Evolutionary conservation across 2,329 filamentous ascomycete genomes (phyloP), one percentile per base, ranked within the genome.

Genomic region (Ascosphaera acerosa): DNA sequence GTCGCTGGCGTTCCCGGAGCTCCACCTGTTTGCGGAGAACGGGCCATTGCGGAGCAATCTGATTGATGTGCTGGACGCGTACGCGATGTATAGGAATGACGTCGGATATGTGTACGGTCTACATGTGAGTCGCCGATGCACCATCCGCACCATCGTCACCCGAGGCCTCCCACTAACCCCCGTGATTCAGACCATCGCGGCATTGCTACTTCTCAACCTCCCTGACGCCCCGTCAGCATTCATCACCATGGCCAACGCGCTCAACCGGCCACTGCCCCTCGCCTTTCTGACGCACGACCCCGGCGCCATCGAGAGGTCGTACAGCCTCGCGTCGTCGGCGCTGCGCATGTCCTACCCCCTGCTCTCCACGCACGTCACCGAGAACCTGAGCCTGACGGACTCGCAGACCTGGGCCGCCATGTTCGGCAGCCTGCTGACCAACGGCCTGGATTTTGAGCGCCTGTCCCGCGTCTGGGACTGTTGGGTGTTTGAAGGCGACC

Each of bases 1-100:
- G 2, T 54, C 57, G 5, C 52, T 50, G 10, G 60, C 62, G 6
- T 69, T 67, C 40, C 61, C 66, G 0, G 64, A 68, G 20, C 48
- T 69, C 30, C 59, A 61, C 37, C 56, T 70, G 37, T 71, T 70
- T 44, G 55, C 60, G 30, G 48, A 53, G 29, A 56, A 58, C 10
- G 59, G 58, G 4, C 62, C 64, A 2, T 47, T 68, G 15, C 60
- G 66, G 36, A 51, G 61, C 18, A 58, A 59, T 10, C 52, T 72
- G 15, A 51, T 64, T 15, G 57, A 70, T 41, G 59, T 72, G 6
- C 56, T 69, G 36, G 58, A 67, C 38, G 66, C 67, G 17, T 71
- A 70, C 44, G 59, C 62, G 6, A 64, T 66, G 52, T 72, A 72
- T 45, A 62, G 67, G 37, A 61, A 60, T 31, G 66, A 71, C 40